phyloP scores from a whole-genome alignment of 208 protist species.

The Crithidia sp. region DNA sequence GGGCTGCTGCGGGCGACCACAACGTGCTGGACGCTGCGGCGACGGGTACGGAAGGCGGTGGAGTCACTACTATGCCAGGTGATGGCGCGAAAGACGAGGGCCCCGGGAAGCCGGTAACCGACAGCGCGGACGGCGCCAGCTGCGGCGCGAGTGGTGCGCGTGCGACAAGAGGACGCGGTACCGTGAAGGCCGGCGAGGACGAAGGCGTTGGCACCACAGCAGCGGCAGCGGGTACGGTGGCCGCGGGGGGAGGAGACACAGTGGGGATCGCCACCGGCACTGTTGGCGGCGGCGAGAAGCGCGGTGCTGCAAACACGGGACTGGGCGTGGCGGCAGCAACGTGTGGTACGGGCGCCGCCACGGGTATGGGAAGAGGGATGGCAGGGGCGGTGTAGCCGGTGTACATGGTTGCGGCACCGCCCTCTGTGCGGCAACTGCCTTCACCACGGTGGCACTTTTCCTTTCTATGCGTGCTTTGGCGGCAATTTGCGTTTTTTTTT shows the following conservation, averaged over 20 bases:
- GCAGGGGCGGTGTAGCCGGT: not conserved
- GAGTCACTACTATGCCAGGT: not conserved
- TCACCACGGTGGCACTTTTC: not conserved
- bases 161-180: not conserved
- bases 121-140: too few relatives aligned
- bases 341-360: conserved; percentile 8
- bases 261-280: conserved; percentile 15
- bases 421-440: not conserved
- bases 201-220: too few relatives aligned
- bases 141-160: conserved; percentile 3
- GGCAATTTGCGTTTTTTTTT: too few relatives aligned
- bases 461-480: not conserved
- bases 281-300: not conserved
- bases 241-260: not conserved
- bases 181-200: not conserved
- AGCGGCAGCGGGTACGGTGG: not conserved
- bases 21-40: too few relatives aligned
- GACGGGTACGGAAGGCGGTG: too few relatives aligned
- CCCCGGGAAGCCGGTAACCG: not conserved
- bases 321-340: not conserved
- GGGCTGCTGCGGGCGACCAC: not conserved
- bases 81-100: not conserved
- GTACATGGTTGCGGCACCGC: conserved; percentile 12
- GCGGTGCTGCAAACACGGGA: conserved; percentile 5
- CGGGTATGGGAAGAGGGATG: conserved; percentile 22